These are phyloP conservation scores for Epichloe sp. DNA, from an alignment of 2,329 filamentous ascomycete species.

Conservation along the genomic window DNA sequence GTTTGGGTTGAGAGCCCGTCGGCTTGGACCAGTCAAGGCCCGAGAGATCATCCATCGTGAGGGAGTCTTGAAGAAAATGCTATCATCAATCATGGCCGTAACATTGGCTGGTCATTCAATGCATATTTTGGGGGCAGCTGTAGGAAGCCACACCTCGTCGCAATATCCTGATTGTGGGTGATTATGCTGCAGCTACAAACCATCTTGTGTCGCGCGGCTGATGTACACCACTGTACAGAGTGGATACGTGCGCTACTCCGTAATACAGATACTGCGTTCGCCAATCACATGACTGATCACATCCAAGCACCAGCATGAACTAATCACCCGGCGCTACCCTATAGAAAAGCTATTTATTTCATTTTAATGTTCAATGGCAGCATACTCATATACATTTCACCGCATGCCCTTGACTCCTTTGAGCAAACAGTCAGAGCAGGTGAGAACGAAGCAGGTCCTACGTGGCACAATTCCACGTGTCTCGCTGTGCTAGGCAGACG, in stretches of 20 bases:
- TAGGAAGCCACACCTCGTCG: background rate
- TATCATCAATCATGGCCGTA: constrained; percentile 4
- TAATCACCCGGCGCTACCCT: too few relatives aligned
- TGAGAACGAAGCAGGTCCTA: too few relatives aligned
- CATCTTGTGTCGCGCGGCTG: background rate
- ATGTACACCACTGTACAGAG: background rate
- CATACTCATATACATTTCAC: too few relatives aligned
- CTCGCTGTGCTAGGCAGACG: too few relatives aligned
- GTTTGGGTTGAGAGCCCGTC: constrained; percentile 18
- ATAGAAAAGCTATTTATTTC: too few relatives aligned
- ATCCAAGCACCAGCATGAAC: background rate
- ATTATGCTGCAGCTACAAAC: background rate
- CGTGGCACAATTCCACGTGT: too few relatives aligned
- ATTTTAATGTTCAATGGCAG: too few relatives aligned
- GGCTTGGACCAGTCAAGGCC: constrained; percentile 45
- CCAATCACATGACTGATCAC: background rate
- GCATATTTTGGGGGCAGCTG: background rate
- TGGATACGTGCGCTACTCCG: background rate
- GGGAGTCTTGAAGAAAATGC: background rate
- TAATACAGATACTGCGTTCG: too few relatives aligned
- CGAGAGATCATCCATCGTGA: constrained; percentile 48
- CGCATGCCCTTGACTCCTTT: too few relatives aligned
- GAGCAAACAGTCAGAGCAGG: too few relatives aligned
- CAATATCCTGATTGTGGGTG: background rate
- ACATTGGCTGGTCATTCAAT: constrained; percentile 4